Percentiles rank a stretch among this genome's conserved stretches.
These are phyloP conservation scores for Suillus alpinus DNA, from an alignment of 768 basidiomycete genomes.

Conservation along the genomic window DNA sequence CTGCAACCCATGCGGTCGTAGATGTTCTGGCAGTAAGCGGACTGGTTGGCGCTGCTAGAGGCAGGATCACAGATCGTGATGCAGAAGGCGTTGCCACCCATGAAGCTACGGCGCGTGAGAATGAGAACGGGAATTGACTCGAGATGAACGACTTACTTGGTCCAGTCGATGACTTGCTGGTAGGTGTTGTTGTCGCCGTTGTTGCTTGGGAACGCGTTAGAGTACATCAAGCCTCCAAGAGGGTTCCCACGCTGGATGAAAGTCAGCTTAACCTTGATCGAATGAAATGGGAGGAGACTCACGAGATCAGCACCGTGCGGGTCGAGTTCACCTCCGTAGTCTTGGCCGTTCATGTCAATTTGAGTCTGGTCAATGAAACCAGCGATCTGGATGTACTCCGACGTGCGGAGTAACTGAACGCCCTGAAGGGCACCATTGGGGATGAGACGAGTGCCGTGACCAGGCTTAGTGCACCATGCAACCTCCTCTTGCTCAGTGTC, in stretches of 20 bases:
- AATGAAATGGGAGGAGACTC: neutral
- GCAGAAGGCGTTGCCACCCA: slow-evolving; percentile 65
- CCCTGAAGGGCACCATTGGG: slow-evolving; percentile 60
- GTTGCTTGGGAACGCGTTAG: slow-evolving; percentile 48
- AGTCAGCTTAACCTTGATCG: slow-evolving; percentile 13
- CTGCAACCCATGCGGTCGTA: slow-evolving; percentile 70
- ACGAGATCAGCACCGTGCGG: slow-evolving; percentile 70
- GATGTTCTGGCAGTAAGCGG: slow-evolving; percentile 63
- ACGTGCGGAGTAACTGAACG: slow-evolving; percentile 60
- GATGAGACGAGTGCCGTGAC: slow-evolving; percentile 69
- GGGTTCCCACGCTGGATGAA: slow-evolving; percentile 70
- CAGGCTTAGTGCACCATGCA: slow-evolving; percentile 68
- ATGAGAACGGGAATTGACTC: neutral
- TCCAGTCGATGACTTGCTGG: slow-evolving; percentile 66
- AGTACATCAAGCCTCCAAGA: slow-evolving; percentile 68
- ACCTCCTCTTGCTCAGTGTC: slow-evolving; percentile 68
- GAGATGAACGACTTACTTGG: slow-evolving; percentile 39
- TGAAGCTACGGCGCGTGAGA: slow-evolving; percentile 50
- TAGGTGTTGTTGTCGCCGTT: slow-evolving; percentile 37
- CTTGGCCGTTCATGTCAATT: slow-evolving; percentile 49
- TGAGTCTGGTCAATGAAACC: slow-evolving; percentile 64
- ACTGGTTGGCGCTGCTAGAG: slow-evolving; percentile 36
- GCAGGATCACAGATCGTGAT: slow-evolving; percentile 67
- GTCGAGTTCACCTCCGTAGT: slow-evolving; percentile 78
- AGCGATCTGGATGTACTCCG: slow-evolving; percentile 54